Evolutionary conservation across 345 rosid genomes (phyloP).

Genomic region (Gossypium mustelinum): DNA sequence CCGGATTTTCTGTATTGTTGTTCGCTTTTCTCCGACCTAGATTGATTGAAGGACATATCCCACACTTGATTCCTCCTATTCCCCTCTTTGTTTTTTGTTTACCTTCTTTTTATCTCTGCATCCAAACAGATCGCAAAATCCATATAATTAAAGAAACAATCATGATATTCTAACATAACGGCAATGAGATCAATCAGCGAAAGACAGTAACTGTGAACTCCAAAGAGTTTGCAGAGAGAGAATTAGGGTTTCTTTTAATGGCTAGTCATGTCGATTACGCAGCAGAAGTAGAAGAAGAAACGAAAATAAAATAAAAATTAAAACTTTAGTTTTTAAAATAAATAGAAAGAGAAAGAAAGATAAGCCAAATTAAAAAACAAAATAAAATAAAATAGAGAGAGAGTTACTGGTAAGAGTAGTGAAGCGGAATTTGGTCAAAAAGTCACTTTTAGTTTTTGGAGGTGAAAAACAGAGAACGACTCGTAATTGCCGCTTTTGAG

Average conservation of each 20-base stretch:
- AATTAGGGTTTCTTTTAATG: slow-evolving; percentile 65
- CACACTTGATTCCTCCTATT: slow-evolving; percentile 29
- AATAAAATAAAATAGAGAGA: too few relatives aligned
- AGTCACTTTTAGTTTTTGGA: too few relatives aligned
- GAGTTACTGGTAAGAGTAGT: too few relatives aligned
- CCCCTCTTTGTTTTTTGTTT: not conserved
- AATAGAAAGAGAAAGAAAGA: too few relatives aligned
- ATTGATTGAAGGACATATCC: slow-evolving; percentile 96
- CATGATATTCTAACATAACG: not conserved
- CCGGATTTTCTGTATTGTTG: slow-evolving; percentile 59
- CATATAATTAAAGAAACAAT: not conserved
- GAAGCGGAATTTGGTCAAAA: too few relatives aligned
- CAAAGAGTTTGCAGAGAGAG: slow-evolving; percentile 19
- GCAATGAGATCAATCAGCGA: slow-evolving; percentile 1
- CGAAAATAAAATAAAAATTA: not conserved
- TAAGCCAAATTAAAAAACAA: too few relatives aligned
- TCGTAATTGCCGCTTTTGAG: too few relatives aligned
- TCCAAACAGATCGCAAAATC: slow-evolving; percentile 24
- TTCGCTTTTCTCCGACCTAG: slow-evolving; percentile 76
- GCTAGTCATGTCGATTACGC: slow-evolving; percentile 39
- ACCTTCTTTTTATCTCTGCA: slow-evolving; percentile 14
- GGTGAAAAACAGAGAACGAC: too few relatives aligned
- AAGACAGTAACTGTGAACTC: slow-evolving; percentile 26
- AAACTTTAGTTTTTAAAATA: not conserved
- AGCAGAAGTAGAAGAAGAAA: slow-evolving; percentile 14